Evolutionary conservation across 2,329 filamentous ascomycete genomes (phyloP).

Genomic region (Hortaea werneckii): DNA sequence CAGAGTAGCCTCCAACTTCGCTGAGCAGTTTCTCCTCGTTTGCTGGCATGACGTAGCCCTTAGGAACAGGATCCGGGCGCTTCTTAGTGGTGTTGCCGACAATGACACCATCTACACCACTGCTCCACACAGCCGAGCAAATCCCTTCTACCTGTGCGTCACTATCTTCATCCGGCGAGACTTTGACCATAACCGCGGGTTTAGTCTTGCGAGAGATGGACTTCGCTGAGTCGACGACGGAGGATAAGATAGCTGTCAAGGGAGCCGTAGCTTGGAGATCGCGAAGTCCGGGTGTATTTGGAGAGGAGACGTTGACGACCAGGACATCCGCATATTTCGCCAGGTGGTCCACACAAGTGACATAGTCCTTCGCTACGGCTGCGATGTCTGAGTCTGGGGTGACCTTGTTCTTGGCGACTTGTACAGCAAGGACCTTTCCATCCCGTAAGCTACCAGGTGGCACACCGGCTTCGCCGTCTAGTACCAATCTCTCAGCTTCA

Average conservation of each 20-base stretch:
- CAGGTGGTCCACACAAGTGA: conserved; percentile 75
- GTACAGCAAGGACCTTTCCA: conserved; percentile 74
- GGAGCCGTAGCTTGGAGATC: conserved; percentile 78
- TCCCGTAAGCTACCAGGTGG: conserved; percentile 70
- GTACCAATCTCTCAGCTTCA: conserved; percentile 57
- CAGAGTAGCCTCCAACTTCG: conserved; percentile 82
- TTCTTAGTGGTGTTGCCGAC: conserved; percentile 95
- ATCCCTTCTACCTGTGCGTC: conserved; percentile 79
- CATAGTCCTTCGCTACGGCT: conserved; percentile 69
- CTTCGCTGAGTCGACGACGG: conserved; percentile 71
- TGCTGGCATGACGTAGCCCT: conserved; percentile 52
- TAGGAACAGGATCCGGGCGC: conserved; percentile 59
- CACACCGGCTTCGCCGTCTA: conserved; percentile 66
- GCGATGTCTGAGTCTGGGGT: conserved; percentile 78
- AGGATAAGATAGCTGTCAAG: conserved; percentile 66
- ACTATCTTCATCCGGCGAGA: conserved; percentile 88
- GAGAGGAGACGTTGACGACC: conserved; percentile 96
- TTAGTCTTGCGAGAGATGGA: conserved; percentile 58
- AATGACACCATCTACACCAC: conserved; percentile 88
- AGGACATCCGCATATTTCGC: conserved; percentile 86
- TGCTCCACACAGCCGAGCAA: conserved; percentile 69
- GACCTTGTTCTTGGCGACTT: conserved; percentile 93
- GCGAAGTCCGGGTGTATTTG: conserved; percentile 86
- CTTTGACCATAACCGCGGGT: conserved; percentile 91
- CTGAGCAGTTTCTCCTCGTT: conserved; percentile 58